These are phyloP conservation scores for Phytophthora constricta DNA, from an alignment of 352 stramenopile species.

Conservation along the genomic window DNA sequence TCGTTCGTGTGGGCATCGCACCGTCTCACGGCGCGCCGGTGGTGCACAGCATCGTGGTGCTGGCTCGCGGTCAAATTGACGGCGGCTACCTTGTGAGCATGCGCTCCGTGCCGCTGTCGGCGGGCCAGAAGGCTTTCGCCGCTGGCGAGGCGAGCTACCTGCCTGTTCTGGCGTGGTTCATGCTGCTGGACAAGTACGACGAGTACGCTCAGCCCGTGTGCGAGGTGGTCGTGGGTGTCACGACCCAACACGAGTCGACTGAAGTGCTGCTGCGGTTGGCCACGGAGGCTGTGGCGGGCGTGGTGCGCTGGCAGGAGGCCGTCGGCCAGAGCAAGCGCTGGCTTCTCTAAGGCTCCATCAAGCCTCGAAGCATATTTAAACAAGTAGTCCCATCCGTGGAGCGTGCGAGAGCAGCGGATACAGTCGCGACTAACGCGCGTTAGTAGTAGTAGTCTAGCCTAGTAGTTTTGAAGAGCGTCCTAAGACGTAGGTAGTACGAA, in stretches of 20 bases:
- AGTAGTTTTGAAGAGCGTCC: slow-evolving; percentile 30
- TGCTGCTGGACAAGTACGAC: slow-evolving; percentile 48
- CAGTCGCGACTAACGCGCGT: slow-evolving; percentile 29
- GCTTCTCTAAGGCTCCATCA: slow-evolving; percentile 33
- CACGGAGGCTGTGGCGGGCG: slow-evolving; percentile 30
- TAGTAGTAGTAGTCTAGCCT: slow-evolving; percentile 33
- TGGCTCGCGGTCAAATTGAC: slow-evolving; percentile 53
- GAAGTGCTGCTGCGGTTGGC: slow-evolving; percentile 23
- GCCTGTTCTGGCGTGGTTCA: slow-evolving; percentile 46
- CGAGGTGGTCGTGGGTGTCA: slow-evolving; percentile 43
- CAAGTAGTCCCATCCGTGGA: slow-evolving; percentile 30
- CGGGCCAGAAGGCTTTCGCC: slow-evolving; percentile 42
- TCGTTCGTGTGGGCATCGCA: slow-evolving; percentile 42
- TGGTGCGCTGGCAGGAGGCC: slow-evolving; percentile 49
- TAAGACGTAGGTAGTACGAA: slow-evolving; percentile 17
- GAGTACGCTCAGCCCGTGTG: slow-evolving; percentile 39
- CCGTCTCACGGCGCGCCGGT: slow-evolving; percentile 34
- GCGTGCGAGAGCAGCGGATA: slow-evolving; percentile 25
- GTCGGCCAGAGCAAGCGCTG: slow-evolving; percentile 40
- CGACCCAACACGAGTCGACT: slow-evolving; percentile 38
- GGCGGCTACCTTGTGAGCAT: slow-evolving; percentile 50
- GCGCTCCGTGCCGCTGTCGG: slow-evolving; percentile 46
- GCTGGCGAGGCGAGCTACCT: slow-evolving; percentile 37
- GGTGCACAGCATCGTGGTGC: slow-evolving; percentile 49
- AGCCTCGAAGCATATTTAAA: slow-evolving; percentile 37